phyloP scores from a whole-genome alignment of 768 basidiomycete species.

The Pleurotus djamor region DNA sequence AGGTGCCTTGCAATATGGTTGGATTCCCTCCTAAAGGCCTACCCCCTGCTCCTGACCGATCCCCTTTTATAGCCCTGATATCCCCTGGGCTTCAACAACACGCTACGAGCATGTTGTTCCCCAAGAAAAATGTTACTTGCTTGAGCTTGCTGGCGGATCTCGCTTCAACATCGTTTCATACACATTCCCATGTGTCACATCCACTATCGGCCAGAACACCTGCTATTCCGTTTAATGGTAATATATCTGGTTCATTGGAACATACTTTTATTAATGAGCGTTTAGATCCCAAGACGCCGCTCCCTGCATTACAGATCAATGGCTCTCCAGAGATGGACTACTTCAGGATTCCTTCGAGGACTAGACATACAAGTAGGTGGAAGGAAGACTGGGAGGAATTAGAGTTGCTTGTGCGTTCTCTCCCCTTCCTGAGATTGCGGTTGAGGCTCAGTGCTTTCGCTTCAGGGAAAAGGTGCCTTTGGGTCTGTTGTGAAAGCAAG shows the following conservation, averaged over 20 bases:
- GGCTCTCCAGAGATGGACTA: constrained; percentile 70
- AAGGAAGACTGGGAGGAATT: constrained; percentile 94
- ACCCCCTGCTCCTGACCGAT: not conserved
- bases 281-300: constrained; percentile 47
- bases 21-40: constrained; percentile 16
- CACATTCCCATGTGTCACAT: not conserved
- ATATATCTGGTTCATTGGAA: not conserved
- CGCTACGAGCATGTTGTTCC: constrained; percentile 59
- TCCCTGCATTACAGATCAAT: constrained; percentile 30
- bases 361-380: constrained; percentile 73
- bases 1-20: constrained; percentile 57
- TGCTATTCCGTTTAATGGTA: constrained; percentile 22
- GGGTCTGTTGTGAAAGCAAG: constrained; percentile 95
- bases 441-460: not conserved
- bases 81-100: constrained; percentile 50
- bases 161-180: constrained; percentile 33
- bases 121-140: constrained; percentile 58
- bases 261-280: not conserved
- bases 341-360: constrained; percentile 40
- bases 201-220: constrained; percentile 22
- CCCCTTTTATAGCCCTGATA: constrained; percentile 43
- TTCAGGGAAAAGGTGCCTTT: constrained; percentile 84
- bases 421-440: not conserved
- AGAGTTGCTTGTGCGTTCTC: constrained; percentile 65
- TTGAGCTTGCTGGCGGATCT: constrained; percentile 57